Conservation (phyloP, 75 land plant genomes). For the Gnetum montanum region DNA sequence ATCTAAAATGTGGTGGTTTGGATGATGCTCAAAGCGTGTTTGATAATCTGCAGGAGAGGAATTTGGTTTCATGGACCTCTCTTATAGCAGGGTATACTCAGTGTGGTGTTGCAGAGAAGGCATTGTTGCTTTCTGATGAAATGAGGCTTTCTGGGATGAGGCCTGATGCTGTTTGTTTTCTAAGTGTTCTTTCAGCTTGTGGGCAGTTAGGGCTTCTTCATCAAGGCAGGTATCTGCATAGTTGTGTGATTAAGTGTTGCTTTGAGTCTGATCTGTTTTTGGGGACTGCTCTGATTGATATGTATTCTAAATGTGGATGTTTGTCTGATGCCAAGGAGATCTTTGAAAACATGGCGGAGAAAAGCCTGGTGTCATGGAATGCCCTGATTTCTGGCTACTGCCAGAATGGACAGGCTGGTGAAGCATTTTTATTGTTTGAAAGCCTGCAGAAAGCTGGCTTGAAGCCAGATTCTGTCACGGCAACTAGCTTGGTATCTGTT, state of each 20-base stretch:
- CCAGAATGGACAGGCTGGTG: conserved; percentile 15
- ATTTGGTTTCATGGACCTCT: conserved; percentile 48
- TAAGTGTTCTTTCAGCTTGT: conserved; percentile 46
- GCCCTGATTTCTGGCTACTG: conserved; percentile 31
- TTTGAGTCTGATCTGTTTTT: conserved; percentile 39
- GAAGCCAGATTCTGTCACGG: background rate
- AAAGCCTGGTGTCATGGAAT: conserved; percentile 46
- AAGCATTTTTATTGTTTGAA: conserved; percentile 28
- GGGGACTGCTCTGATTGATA: conserved; percentile 39
- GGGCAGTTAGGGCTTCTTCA: conserved; percentile 24
- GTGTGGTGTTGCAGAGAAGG: conserved; percentile 27
- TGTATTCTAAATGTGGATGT: conserved; percentile 39
- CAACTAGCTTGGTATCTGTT: background rate
- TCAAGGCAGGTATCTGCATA: conserved; percentile 45
- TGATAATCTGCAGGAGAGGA: conserved; percentile 16
- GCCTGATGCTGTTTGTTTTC: conserved; percentile 38
- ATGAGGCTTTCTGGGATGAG: conserved; percentile 26
- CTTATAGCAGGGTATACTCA: conserved; percentile 49
- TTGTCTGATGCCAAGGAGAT: conserved; percentile 12
- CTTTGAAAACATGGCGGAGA: conserved; percentile 41
- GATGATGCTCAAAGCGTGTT: conserved; percentile 38
- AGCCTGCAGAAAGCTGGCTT: conserved; percentile 14
- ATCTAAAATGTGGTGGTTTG: conserved; percentile 52
- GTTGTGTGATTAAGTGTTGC: conserved; percentile 25
- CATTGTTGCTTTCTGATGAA: conserved; percentile 28